Conservation (phyloP, 164 flowering plant genomes). For the Annona cherimola region DNA sequence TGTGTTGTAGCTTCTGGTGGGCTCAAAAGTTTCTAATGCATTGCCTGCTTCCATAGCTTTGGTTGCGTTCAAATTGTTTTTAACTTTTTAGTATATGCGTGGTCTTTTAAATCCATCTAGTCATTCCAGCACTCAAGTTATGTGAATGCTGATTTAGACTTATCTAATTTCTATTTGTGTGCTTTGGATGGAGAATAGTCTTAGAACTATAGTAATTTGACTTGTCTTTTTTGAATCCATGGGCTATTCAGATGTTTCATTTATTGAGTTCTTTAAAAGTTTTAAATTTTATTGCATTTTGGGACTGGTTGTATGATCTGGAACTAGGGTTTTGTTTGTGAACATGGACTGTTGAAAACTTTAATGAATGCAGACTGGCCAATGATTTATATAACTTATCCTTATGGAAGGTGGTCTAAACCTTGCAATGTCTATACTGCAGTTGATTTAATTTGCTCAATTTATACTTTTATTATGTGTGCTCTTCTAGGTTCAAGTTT, state of each 20-base stretch:
- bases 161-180: background rate
- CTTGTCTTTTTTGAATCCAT: background rate
- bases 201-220: too few relatives aligned
- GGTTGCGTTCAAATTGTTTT: background rate
- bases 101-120: background rate
- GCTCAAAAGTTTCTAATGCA: background rate
- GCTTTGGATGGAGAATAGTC: background rate
- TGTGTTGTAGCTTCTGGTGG: background rate
- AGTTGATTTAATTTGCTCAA: background rate
- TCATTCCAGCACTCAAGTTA: background rate
- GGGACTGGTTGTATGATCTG: background rate
- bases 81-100: background rate
- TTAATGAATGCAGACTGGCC: background rate
- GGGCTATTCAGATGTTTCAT: background rate
- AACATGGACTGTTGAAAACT: background rate
- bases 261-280: background rate
- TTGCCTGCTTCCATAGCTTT: background rate
- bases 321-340: background rate
- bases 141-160: background rate
- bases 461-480: background rate
- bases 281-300: background rate
- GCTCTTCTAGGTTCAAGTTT: slow-evolving; percentile 63
- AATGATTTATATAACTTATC: background rate
- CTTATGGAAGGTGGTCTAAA: background rate
- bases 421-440: background rate